Evolutionary conservation across 257 asterid genomes (phyloP).

Genomic region (Solanum appendiculatum): DNA sequence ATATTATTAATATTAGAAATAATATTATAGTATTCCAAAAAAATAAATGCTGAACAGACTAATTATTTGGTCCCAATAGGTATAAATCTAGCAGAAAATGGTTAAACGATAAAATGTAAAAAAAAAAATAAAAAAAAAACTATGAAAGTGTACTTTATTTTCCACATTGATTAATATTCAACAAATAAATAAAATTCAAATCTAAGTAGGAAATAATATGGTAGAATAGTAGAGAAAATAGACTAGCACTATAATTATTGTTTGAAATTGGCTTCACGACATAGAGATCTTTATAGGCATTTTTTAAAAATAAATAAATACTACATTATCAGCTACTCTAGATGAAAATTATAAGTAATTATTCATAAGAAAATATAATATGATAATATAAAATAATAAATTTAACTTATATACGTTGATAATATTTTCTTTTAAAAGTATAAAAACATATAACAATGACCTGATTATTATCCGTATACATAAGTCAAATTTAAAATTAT

Average conservation of each 20-base stretch:
- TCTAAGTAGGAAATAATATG: slow-evolving; percentile 13
- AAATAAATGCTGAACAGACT: background rate
- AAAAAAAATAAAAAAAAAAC: no score
- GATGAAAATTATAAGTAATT: background rate
- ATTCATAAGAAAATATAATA: background rate
- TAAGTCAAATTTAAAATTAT: background rate
- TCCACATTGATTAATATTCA: background rate
- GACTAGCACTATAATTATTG: background rate
- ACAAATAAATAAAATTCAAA: background rate
- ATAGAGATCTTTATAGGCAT: background rate
- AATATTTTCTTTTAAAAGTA: no score
- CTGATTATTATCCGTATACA: background rate
- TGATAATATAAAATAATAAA: background rate
- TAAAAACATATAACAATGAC: background rate
- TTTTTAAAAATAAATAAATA: background rate
- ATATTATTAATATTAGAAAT: background rate
- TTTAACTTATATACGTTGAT: no score
- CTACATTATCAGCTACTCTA: background rate
- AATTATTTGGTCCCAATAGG: no score
- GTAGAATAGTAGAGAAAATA: slow-evolving; percentile 33
- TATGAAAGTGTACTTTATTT: background rate
- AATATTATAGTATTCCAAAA: background rate
- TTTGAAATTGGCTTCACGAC: background rate
- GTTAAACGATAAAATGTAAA: no score
- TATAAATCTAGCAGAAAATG: no score